Evolutionary conservation across 2,329 filamentous ascomycete species (phyloP), one percentile per base, ranked within the genome.

Genomic region (Sporothrix globosa): DNA sequence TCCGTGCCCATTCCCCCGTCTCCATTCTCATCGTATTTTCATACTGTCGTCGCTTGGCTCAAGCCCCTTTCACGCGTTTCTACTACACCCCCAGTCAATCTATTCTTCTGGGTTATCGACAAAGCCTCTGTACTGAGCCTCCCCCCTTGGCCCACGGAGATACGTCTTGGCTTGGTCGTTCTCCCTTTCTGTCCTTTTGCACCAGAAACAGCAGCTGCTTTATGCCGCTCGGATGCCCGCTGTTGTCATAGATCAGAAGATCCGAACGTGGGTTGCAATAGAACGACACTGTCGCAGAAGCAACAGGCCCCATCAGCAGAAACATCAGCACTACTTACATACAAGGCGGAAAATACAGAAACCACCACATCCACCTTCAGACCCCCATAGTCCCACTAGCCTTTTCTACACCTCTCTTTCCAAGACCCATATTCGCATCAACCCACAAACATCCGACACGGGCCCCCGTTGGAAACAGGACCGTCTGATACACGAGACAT

Each of bases 221-320:
- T 76, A 83, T 84, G 81, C 79, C 82, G 84, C 80, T 81, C 84
- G 82, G 79, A 86, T 87, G 85, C 85, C 81, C 77, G 80, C 83
- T 79, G 81, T 82, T 78, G 80, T 81, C 75, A 83, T 84, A 84
- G 82, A 85, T 81, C 82, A 80, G 80, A 84, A 83, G 75, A 78
- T 78, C 75, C 81, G 82, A 80, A 82, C 81, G 73, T 85, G 83
- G 83, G 82, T 82, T 77, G 81, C 82, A 77, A 80, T 82, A 79
- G 78, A 79, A 78, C 67, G 60, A 78, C 77, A 77, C 75, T 75
- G n/a, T 46, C 60, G 44, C 60, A 65, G 60, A 48, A 50, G 56
- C 41, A 27, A 44, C 56, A 66, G 54, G 67, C 67, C 54, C 53
- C 52, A 34, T 48, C 63, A 39, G 34, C 58, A 58, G 21, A 69